A percentile compares a stretch with the other conserved stretches of the same genome.
Conservation (phyloP, 2,329 filamentous ascomycete genomes). For the Xylaria sp. region DNA sequence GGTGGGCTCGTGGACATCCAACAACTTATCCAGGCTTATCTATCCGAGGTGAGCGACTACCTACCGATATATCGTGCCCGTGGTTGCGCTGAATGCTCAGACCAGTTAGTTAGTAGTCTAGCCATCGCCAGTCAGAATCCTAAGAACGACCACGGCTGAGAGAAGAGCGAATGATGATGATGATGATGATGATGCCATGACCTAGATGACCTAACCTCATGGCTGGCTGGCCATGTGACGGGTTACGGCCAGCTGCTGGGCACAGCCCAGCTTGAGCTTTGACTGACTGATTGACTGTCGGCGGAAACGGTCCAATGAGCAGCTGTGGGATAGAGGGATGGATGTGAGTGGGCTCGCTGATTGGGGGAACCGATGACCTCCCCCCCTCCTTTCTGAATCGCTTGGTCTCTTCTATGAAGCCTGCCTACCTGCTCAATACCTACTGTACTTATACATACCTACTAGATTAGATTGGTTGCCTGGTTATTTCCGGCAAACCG, state of each 20-base stretch:
- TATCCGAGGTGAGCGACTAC: neutral
- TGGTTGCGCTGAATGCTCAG: neutral
- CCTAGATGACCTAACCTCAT: conserved; percentile 4
- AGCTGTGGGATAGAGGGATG: neutral
- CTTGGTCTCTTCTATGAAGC: no score
- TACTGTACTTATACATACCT: no score
- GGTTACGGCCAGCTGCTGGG: conserved; percentile 1
- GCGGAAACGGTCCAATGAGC: conserved; percentile 4
- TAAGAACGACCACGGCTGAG: conserved; percentile 2
- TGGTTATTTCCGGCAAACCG: no score
- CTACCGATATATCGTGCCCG: neutral
- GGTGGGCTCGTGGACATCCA: no score
- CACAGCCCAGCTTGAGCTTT: conserved; percentile 5
- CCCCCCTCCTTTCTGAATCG: conserved; percentile 3
- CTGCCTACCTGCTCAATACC: no score
- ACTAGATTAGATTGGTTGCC: no score
- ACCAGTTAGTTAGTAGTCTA: neutral
- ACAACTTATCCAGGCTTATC: no score
- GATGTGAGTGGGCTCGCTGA: conserved; percentile 13
- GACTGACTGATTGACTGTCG: neutral
- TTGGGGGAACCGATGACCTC: conserved; percentile 6
- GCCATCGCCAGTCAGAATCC: conserved; percentile 9
- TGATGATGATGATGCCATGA: conserved; percentile 4
- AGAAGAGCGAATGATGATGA: neutral
- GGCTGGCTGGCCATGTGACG: conserved; percentile 22